A percentile compares a stretch with the other conserved stretches of the same genome.
Evolutionary conservation across 441 rosid genomes (phyloP).

Genomic region (Gossypium aridum): DNA sequence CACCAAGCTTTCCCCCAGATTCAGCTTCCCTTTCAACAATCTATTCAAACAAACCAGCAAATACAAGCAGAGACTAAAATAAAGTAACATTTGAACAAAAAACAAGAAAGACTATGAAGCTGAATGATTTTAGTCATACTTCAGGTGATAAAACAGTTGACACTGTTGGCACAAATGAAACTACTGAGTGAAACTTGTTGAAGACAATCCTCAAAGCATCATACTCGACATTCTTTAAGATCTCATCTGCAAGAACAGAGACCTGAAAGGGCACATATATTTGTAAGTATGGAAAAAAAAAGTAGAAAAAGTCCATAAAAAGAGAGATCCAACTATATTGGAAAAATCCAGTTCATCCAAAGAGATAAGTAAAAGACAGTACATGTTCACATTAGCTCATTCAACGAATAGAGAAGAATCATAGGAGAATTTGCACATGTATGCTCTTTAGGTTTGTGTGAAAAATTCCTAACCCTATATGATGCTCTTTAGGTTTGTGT

Average conservation of each 20-base stretch:
- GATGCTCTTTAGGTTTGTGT: neutral
- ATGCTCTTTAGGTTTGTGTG: neutral
- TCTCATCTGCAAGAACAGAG: constrained; percentile 88
- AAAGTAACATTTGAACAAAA: neutral
- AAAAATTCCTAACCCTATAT: neutral
- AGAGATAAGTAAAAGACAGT: neutral
- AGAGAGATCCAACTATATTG: neutral
- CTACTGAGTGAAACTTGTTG: constrained; percentile 87
- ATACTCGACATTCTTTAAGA: constrained; percentile 71
- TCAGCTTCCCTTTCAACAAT: constrained; percentile 83
- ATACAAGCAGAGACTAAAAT: constrained; percentile 1
- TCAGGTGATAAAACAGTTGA: constrained; percentile 22
- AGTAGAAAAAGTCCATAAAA: neutral
- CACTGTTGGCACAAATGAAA: constrained; percentile 70
- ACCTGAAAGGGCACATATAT: constrained; percentile 42
- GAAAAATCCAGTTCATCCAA: neutral
- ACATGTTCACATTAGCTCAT: neutral
- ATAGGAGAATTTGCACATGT: neutral
- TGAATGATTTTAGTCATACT: constrained; percentile 6
- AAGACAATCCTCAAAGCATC: constrained; percentile 89
- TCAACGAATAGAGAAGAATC: neutral
- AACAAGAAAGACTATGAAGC: neutral
- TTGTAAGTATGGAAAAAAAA: neutral
- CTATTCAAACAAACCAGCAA: constrained; percentile 25
- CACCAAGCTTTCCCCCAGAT: constrained; percentile 78